phyloP scores from a whole-genome alignment of 2,329 filamentous ascomycete species.

The Fusarium miscanthi region DNA sequence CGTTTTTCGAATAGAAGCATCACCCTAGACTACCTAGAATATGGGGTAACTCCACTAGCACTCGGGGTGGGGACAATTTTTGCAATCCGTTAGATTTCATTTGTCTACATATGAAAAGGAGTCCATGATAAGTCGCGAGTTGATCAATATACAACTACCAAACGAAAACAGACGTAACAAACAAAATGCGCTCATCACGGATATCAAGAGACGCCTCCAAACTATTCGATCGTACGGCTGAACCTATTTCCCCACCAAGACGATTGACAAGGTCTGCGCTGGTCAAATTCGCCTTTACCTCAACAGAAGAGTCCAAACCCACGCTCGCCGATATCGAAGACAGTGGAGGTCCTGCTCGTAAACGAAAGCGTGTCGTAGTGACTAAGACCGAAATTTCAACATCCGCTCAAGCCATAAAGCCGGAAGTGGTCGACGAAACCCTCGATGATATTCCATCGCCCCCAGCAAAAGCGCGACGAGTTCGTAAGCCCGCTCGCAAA shows the following conservation, averaged over 20 bases:
- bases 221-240: slow-evolving; percentile 56
- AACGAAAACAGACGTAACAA: not conserved
- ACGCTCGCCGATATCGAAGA: slow-evolving; percentile 67
- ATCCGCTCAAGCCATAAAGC: slow-evolving; percentile 50
- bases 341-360: slow-evolving; percentile 50
- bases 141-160: not conserved
- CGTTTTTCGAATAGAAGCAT: not conserved
- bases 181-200: slow-evolving; percentile 66
- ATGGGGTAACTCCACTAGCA: slow-evolving; percentile 6
- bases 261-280: slow-evolving; percentile 62
- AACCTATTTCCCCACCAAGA: slow-evolving; percentile 50
- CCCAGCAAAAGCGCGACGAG: slow-evolving; percentile 44
- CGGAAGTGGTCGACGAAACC: slow-evolving; percentile 51
- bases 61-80: slow-evolving; percentile 21
- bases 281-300: slow-evolving; percentile 58
- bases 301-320: slow-evolving; percentile 40
- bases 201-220: slow-evolving; percentile 69
- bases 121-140: slow-evolving; percentile 19
- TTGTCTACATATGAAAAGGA: slow-evolving; percentile 15
- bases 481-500: slow-evolving; percentile 61
- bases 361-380: slow-evolving; percentile 45
- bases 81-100: slow-evolving; percentile 11
- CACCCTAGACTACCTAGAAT: not conserved
- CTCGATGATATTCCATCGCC: slow-evolving; percentile 41
- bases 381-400: slow-evolving; percentile 25